Evolutionary conservation across 371 early-diverging fungal species (phyloP).

Genomic region (Amoeboaphelidium protococcarum): DNA sequence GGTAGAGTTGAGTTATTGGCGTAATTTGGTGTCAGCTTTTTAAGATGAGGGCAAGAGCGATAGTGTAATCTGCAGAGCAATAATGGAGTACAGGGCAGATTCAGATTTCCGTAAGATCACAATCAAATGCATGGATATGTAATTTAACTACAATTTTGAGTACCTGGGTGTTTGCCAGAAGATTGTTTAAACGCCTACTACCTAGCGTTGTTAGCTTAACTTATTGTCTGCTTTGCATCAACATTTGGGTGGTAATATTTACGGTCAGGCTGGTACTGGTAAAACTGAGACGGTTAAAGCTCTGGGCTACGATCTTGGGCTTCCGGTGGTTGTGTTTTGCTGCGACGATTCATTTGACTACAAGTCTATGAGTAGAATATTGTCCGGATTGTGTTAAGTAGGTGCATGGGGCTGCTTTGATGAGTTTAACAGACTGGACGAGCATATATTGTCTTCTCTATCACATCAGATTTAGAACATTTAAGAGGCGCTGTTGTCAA

Average conservation of each 20-base stretch:
- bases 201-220: constrained; percentile 90
- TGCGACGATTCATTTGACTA: constrained; percentile 98
- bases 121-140: constrained; percentile 74
- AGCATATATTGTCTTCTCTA: constrained; percentile 87
- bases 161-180: constrained; percentile 89
- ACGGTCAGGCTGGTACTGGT: constrained; percentile 76
- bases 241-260: constrained; percentile 82
- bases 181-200: constrained; percentile 89
- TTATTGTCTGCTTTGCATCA: constrained; percentile 83
- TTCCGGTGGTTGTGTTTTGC: constrained; percentile 93
- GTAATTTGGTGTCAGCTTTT: too few relatives aligned
- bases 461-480: constrained; percentile 96
- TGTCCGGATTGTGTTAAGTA: constrained; percentile 87
- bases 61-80: too few relatives aligned
- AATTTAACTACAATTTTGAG: constrained; percentile 89
- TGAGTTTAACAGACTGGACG: constrained; percentile 96
- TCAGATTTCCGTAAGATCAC: too few relatives aligned
- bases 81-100: too few relatives aligned
- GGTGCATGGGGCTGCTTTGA: constrained; percentile 99
- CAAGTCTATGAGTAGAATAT: constrained; percentile 97
- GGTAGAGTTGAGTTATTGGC: too few relatives aligned
- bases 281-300: constrained; percentile 98
- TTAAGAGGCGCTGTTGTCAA: constrained; percentile 85
- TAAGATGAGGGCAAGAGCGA: too few relatives aligned
- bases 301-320: constrained; percentile 76